Evolutionary conservation across 805 yeast genomes (phyloP), one percentile per base, ranked within the genome.

Genomic region (Candida ficus): DNA sequence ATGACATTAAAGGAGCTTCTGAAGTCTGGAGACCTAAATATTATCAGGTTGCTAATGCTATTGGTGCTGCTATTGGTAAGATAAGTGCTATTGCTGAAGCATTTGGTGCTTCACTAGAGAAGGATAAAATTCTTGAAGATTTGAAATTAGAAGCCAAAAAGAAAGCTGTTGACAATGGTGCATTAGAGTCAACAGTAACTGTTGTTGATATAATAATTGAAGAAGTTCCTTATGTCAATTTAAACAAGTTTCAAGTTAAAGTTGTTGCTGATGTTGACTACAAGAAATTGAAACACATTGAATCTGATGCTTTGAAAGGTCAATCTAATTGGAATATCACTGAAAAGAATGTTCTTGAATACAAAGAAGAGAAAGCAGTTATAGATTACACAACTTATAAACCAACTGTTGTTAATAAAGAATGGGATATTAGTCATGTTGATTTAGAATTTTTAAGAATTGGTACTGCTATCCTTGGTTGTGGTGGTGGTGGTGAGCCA

Each of bases 401-500:
- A 18, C 56, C 56, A 13, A 7, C n/a, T 12, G 29, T 50, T 33
- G 45, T 38, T 21, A 23, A 41, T 30, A 42, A 41, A 43, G 38
- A 73, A 62, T 52, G 54, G 54, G 19, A 33, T 11, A 27, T 52
- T 5, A 35, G 41, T 19, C 43, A 44, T 43, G 54, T 52, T 4
- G 76, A 71, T 52, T 45, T 58, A 35, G 75, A 70, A 25, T 62
- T 61, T 43, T 45, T 71, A 12, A 50, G 64, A 26, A 61, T 68
- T 34, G 78, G 76, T 12, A 54, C 67, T 22, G 71, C 70, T 47
- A 68, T 71, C 37, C 58, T 72, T 5, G 77, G 76, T 9, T 67
- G 72, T 52, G 77, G 76, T 3, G 77, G 77, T 10, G 77, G 77
- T 27, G 76, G 77, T 29, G 62, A 62, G 35, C 76, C 77, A 18